A percentile compares a stretch with the other conserved stretches of the same genome.
phyloP scores from a whole-genome alignment of 192 early-diverging fungal species.

The Coemansia sp. region DNA sequence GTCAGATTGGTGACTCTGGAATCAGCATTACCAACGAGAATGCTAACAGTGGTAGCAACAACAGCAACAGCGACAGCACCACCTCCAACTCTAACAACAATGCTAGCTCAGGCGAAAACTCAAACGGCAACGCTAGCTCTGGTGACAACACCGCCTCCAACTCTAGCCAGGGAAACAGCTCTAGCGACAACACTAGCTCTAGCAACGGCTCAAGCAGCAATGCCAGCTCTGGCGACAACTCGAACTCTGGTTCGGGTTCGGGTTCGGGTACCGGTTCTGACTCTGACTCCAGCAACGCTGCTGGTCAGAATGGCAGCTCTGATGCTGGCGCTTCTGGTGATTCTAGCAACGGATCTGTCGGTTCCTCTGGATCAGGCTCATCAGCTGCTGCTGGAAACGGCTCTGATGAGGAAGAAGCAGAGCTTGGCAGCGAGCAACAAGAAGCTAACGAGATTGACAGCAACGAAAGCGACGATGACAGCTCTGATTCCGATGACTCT shows the following conservation, averaged over 20 bases:
- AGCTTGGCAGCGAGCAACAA: background rate
- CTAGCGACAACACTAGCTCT: background rate
- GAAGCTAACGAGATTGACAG: background rate
- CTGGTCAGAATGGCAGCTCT: background rate
- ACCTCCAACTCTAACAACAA: conserved; percentile 2
- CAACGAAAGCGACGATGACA: background rate
- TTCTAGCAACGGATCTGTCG: background rate
- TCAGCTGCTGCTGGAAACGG: background rate
- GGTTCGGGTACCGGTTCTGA: background rate
- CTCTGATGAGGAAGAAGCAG: background rate
- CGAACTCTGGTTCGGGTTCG: background rate
- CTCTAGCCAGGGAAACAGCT: background rate
- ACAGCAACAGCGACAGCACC: background rate
- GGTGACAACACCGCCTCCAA: background rate
- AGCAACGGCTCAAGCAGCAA: background rate
- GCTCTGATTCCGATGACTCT: background rate
- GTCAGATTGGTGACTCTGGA: conserved; percentile 6
- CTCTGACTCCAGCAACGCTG: background rate
- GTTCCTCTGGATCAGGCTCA: background rate
- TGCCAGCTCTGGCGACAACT: background rate
- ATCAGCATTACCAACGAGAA: background rate
- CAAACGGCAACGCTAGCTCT: background rate
- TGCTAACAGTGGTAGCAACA: background rate
- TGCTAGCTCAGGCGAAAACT: background rate
- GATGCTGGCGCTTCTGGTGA: background rate